Conservation (phyloP, 768 basidiomycete species). For the Suillus fuscotomentosus region DNA sequence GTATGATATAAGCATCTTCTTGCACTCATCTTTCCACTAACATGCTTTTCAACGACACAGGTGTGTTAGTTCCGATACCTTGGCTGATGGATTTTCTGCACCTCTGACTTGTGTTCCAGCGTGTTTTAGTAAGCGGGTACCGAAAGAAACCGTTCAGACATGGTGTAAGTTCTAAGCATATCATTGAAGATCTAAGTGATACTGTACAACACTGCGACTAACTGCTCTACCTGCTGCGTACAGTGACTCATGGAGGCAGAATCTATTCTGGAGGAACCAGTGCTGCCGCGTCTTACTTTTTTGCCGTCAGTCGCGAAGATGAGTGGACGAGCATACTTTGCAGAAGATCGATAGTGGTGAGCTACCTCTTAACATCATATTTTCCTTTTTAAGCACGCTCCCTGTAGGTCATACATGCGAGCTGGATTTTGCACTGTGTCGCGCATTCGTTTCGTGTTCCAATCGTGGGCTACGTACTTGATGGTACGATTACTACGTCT, state of each 20-base stretch:
- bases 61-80: neutral
- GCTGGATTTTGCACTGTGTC: conserved; percentile 30
- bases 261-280: conserved; percentile 13
- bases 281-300: conserved; percentile 26
- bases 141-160: conserved; percentile 16
- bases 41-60: neutral
- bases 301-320: conserved; percentile 25
- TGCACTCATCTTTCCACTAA: neutral
- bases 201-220: neutral
- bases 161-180: conserved; percentile 20
- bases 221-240: neutral
- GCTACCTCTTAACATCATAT: conserved; percentile 14
- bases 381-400: neutral
- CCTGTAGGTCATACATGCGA: conserved; percentile 27
- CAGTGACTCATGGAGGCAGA: conserved; percentile 25
- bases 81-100: neutral
- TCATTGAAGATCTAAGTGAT: neutral
- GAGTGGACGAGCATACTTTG: conserved; percentile 25
- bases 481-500: conserved; percentile 20
- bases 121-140: conserved; percentile 28
- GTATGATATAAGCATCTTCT: neutral
- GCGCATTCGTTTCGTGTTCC: conserved; percentile 23
- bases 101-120: conserved; percentile 12
- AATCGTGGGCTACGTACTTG: conserved; percentile 28
- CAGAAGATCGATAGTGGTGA: conserved; percentile 28